These are phyloP conservation scores for Talaromyces stipitatus DNA, from an alignment of 495 filamentous ascomycete genomes.

Conservation along the genomic window DNA sequence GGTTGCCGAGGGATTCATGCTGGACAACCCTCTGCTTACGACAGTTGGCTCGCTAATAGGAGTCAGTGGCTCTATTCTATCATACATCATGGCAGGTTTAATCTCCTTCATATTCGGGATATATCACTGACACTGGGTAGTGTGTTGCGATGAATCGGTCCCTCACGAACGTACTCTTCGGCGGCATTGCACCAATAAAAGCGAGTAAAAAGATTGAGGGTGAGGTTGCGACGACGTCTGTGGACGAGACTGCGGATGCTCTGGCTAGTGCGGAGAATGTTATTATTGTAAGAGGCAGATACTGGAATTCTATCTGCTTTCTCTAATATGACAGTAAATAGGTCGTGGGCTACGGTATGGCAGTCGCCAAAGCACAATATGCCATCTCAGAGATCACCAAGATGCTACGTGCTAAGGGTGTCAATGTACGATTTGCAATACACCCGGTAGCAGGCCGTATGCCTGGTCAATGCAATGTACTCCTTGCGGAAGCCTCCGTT, in stretches of 20 bases:
- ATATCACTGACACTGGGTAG: slow-evolving; percentile 20
- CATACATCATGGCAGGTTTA: slow-evolving; percentile 55
- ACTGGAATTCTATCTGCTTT: not conserved
- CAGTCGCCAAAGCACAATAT: slow-evolving; percentile 80
- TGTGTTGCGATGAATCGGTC: slow-evolving; percentile 81
- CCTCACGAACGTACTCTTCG: slow-evolving; percentile 73
- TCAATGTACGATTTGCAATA: slow-evolving; percentile 79
- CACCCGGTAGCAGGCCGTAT: slow-evolving; percentile 78
- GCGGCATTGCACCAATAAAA: slow-evolving; percentile 57
- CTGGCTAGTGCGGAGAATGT: slow-evolving; percentile 64
- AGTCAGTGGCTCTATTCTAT: slow-evolving; percentile 73
- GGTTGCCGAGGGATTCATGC: slow-evolving; percentile 78
- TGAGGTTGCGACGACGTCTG: slow-evolving; percentile 57
- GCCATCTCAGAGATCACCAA: slow-evolving; percentile 69
- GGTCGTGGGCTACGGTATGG: slow-evolving; percentile 80
- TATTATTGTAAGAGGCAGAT: slow-evolving; percentile 49
- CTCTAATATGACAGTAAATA: not conserved
- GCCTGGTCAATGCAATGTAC: slow-evolving; percentile 81
- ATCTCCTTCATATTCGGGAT: not conserved
- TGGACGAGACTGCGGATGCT: slow-evolving; percentile 68
- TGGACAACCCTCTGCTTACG: slow-evolving; percentile 72
- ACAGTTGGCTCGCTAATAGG: slow-evolving; percentile 76
- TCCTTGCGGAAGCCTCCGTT: slow-evolving; percentile 73
- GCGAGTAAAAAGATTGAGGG: slow-evolving; percentile 67
- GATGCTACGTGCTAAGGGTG: slow-evolving; percentile 59